Conservation (phyloP, 768 basidiomycete genomes). For the Leccinum variicolor region DNA sequence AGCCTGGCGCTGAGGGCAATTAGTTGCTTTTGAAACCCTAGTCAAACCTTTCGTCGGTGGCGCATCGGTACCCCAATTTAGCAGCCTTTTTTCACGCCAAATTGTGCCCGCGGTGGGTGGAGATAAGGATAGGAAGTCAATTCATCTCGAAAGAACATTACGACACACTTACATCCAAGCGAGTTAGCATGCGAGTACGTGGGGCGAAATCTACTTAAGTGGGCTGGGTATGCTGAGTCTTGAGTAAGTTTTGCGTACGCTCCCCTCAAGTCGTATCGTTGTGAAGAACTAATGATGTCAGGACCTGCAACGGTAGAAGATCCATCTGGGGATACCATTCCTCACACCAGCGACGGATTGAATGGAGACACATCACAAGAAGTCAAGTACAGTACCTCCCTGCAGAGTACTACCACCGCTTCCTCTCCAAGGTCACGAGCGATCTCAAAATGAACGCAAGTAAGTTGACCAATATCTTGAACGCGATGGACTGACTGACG, state of each 20-base stretch:
- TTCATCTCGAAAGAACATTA: not conserved
- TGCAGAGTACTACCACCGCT: slow-evolving; percentile 47
- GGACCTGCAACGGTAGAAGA: not conserved
- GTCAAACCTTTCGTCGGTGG: no score
- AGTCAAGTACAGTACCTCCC: slow-evolving; percentile 33
- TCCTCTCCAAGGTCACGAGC: slow-evolving; percentile 56
- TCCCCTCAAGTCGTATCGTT: not conserved
- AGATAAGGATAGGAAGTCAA: not conserved
- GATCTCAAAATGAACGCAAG: slow-evolving; percentile 55
- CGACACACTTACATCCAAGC: not conserved
- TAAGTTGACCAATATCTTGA: slow-evolving; percentile 27
- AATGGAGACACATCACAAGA: not conserved
- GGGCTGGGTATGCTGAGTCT: not conserved
- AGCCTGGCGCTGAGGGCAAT: no score
- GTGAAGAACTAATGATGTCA: not conserved
- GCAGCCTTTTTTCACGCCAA: no score
- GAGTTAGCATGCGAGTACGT: not conserved
- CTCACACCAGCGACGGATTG: not conserved
- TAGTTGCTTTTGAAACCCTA: no score
- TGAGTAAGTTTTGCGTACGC: not conserved
- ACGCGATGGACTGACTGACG: not conserved
- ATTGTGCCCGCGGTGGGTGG: no score
- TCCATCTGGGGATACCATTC: not conserved
- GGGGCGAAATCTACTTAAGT: not conserved
- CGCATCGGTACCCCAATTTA: no score